A percentile compares a stretch with the other conserved stretches of the same genome.
phyloP scores from a whole-genome alignment of 1,139 yeast genomes.

The Hyphopichia wangnamkhiaoensis region DNA sequence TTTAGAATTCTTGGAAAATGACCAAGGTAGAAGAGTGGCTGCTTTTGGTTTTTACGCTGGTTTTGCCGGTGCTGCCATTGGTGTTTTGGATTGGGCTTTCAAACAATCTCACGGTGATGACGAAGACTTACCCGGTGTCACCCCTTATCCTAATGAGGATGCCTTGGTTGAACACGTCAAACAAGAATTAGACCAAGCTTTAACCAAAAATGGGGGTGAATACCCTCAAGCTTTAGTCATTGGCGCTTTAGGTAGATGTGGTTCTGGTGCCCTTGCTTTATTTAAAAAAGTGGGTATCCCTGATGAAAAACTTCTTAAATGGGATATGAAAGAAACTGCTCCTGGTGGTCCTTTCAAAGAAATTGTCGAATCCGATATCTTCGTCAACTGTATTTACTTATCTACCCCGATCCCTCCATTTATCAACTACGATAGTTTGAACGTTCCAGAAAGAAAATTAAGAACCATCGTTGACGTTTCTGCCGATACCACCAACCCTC shows the following conservation, averaged over 20 bases:
- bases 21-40: slow-evolving; percentile 96
- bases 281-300: slow-evolving; percentile 86
- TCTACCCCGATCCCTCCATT: slow-evolving; percentile 94
- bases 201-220: slow-evolving; percentile 58
- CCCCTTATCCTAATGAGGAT: slow-evolving; percentile 80
- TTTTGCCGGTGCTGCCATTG: slow-evolving; percentile 98
- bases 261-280: slow-evolving; percentile 93
- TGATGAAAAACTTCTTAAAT: slow-evolving; percentile 75
- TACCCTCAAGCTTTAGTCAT: slow-evolving; percentile 82
- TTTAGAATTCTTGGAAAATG: slow-evolving; percentile 91
- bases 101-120: slow-evolving; percentile 69
- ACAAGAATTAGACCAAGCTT: slow-evolving; percentile 59
- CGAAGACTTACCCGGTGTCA: slow-evolving; percentile 70
- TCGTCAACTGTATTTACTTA: slow-evolving; percentile 92
- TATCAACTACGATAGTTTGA: slow-evolving; percentile 67
- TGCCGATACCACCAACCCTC: slow-evolving; percentile 98
- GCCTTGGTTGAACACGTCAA: slow-evolving; percentile 72
- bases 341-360: slow-evolving; percentile 97
- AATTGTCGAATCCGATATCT: slow-evolving; percentile 83
- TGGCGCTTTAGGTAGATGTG: slow-evolving; percentile 99
- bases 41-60: slow-evolving; percentile 99
- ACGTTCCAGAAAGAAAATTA: slow-evolving; percentile 66
- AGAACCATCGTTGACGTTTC: slow-evolving; percentile 95
- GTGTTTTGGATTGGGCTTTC: slow-evolving; percentile 91
- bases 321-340: slow-evolving; percentile 98